Evolutionary conservation across 129 eudicot genomes (phyloP).

Genomic region (Sambucus nigra): DNA sequence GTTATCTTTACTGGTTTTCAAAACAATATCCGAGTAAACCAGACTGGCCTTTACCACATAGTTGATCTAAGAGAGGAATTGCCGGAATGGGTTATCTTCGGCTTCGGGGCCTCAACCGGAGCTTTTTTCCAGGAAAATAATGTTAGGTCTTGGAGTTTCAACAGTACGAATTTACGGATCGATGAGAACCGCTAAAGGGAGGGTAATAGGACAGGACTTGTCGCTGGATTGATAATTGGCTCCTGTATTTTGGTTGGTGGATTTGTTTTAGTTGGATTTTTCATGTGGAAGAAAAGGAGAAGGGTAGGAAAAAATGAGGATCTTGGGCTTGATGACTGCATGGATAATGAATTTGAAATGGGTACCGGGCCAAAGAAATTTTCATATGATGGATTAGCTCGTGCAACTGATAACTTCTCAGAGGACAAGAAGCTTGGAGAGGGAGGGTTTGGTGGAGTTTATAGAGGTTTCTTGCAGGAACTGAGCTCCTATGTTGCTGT

Average conservation of each 20-base stretch:
- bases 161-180: conserved; percentile 8
- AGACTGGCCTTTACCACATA: neutral
- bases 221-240: conserved; percentile 2
- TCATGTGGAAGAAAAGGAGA: neutral
- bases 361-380: conserved; percentile 20
- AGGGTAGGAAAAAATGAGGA: neutral
- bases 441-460: conserved; percentile 9
- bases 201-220: neutral
- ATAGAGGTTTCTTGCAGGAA: neutral
- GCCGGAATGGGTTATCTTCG: conserved; percentile 20
- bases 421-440: conserved; percentile 7
- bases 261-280: neutral
- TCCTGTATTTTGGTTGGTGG: neutral
- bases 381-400: conserved; percentile 10
- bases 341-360: conserved; percentile 12
- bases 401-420: conserved; percentile 12
- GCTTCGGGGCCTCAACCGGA: conserved; percentile 25
- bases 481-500: conserved; percentile 11
- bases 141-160: conserved; percentile 20
- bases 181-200: neutral
- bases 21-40: neutral
- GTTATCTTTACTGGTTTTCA: conserved; percentile 5
- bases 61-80: conserved; percentile 9
- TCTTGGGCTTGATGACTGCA: neutral
- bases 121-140: conserved; percentile 2